Percentiles rank a stretch among this genome's conserved stretches.
Conservation (phyloP, 2,329 filamentous ascomycete genomes). For the Calcarisporium arbuscula region DNA sequence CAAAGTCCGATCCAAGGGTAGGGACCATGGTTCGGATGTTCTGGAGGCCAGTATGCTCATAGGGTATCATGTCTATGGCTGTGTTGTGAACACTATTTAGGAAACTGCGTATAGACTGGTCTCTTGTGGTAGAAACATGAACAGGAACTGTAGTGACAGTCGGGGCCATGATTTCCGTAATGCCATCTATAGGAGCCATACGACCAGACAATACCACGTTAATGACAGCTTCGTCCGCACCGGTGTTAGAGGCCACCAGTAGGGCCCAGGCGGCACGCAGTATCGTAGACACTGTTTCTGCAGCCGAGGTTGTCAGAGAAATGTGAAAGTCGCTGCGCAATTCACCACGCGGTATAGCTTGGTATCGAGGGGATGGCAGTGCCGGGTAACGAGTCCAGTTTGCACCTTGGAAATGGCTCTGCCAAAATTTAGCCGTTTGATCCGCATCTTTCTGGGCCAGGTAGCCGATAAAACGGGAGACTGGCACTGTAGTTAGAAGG, state of each 20-base stretch:
- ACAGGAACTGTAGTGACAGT: conserved; percentile 17
- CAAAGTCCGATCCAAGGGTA: conserved; percentile 1
- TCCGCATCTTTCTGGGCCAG: neutral
- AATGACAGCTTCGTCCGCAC: conserved; percentile 18
- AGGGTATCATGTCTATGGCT: conserved; percentile 2
- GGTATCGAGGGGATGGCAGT: neutral
- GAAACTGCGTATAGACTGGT: conserved; percentile 27
- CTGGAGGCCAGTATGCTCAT: neutral
- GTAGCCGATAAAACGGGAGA: conserved; percentile 2
- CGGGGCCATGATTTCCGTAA: conserved; percentile 14
- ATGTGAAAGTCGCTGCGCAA: too few relatives aligned
- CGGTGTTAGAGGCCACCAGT: conserved; percentile 1
- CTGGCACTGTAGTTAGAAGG: neutral
- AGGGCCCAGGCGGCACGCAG: conserved; percentile 1
- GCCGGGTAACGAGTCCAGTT: conserved; percentile 1
- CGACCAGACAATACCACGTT: conserved; percentile 15
- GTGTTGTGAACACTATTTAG: conserved; percentile 25
- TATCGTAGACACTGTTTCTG: neutral
- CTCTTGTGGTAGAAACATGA: conserved; percentile 17
- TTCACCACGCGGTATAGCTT: neutral
- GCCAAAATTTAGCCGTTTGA: neutral
- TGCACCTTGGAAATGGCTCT: neutral
- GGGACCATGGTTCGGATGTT: neutral
- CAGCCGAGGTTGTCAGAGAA: conserved; percentile 1
- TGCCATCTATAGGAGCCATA: conserved; percentile 11